phyloP scores from a whole-genome alignment of 345 rosid species.

The Salix brachista region DNA sequence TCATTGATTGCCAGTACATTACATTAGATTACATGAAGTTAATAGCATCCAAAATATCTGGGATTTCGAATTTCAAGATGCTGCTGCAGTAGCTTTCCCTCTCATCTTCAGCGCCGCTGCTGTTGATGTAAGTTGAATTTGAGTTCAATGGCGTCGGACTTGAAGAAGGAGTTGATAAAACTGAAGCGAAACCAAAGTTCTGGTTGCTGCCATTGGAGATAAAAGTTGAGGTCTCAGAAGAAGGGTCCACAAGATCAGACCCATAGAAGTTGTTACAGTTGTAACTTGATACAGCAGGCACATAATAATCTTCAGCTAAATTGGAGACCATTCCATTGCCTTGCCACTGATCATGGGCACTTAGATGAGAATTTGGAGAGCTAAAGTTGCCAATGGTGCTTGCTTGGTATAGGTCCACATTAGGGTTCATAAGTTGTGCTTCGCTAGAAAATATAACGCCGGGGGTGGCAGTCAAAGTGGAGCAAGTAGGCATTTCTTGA shows the following conservation, averaged over 20 bases:
- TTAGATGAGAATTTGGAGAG: slow-evolving; percentile 2
- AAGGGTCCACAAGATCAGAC: slow-evolving; percentile 34
- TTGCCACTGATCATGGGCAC: slow-evolving; percentile 2
- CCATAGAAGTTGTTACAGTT: background rate
- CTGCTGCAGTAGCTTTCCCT: slow-evolving; percentile 71
- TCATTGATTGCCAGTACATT: background rate
- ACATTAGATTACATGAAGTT: slow-evolving; percentile 41
- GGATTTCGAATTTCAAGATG: slow-evolving; percentile 53
- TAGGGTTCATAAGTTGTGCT: slow-evolving; percentile 22
- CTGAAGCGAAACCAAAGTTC: slow-evolving; percentile 45
- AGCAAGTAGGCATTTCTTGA: slow-evolving; percentile 37
- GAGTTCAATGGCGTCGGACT: slow-evolving; percentile 65
- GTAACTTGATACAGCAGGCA: background rate
- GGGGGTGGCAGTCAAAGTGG: slow-evolving; percentile 13
- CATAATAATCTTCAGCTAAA: slow-evolving; percentile 32
- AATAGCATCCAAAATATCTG: slow-evolving; percentile 53
- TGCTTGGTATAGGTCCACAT: slow-evolving; percentile 18
- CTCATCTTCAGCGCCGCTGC: slow-evolving; percentile 60
- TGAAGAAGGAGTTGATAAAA: slow-evolving; percentile 59
- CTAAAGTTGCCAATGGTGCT: slow-evolving; percentile 2
- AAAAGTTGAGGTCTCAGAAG: slow-evolving; percentile 26
- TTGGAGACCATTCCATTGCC: slow-evolving; percentile 17
- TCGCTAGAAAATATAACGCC: slow-evolving; percentile 30
- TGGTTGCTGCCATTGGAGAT: slow-evolving; percentile 28
- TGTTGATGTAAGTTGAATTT: slow-evolving; percentile 47